Base-by-base conservation (phyloP, 768 basidiomycete genomes). In the Naganishia vaughanmartiniae region DNA sequence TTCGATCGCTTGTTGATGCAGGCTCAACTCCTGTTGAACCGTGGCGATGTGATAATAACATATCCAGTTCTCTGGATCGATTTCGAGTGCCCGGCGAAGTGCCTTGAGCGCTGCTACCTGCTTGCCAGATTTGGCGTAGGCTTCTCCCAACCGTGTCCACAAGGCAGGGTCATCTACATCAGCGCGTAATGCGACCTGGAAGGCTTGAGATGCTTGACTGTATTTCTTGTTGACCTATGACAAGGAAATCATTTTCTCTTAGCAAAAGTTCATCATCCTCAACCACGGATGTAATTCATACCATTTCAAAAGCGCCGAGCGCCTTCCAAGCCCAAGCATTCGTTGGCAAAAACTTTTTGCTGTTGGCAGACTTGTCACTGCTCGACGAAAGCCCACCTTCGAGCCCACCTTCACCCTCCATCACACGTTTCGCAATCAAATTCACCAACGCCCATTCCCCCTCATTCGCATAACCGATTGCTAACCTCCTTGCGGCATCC, bases 291-390 rank as follows among this genome's bases (percentile, higher is more conserved):
- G 42, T 21, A 11, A 9, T 19, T 17, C 71, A 56, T 34, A 72
- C 71, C 71, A 72, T 72, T 31, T 72, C 57, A 24, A 68, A 67
- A 24, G 67, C 66, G 10, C 71, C 71, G 1, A 68, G 30, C 34
- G 71, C 94, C 81, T 96, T 97, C 94, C 95, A 99, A 3, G 96
- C 96, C 96, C 96, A 99, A 10, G 89, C 86, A 75, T 95, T 93
- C 45, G 87, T 87, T 0, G 91, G 89, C 10, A 78, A 74, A 63
- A 81, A 79, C 51, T 74, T 67, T 55, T 53, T 87, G 34, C 48
- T 39, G n/a, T 34, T 54, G 83, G 78, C 88, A 88, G 74, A 86
- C 78, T 75, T 78, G 57, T 85, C 85, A 10, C 84, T 82, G 3
- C 81, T 81, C 11, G 60, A 30, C 28, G 81, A 83, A 58, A 86